Evolutionary conservation across 805 yeast species (phyloP).

Genomic region (Lipomyces oligophaga): DNA sequence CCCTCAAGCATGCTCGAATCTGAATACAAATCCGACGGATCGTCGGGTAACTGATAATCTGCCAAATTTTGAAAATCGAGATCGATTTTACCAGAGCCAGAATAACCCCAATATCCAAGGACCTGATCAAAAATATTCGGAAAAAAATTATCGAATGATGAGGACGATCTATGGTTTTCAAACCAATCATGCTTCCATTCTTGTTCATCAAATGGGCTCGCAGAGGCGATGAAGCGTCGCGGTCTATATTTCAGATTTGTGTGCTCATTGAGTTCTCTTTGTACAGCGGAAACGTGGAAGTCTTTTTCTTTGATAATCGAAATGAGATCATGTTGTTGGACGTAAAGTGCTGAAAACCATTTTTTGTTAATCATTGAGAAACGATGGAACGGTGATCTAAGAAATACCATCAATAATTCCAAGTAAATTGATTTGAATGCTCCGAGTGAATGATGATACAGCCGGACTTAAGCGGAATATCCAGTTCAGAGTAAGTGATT

Average conservation of each 20-base stretch:
- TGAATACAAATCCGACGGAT: too few relatives aligned
- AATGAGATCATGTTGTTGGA: slow-evolving; percentile 7
- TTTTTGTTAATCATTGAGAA: too few relatives aligned
- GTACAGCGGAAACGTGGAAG: slow-evolving; percentile 8
- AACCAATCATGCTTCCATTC: slow-evolving; percentile 10
- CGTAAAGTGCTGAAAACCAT: not conserved
- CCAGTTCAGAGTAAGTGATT: slow-evolving; percentile 12
- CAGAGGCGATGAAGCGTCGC: slow-evolving; percentile 4
- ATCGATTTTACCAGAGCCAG: too few relatives aligned
- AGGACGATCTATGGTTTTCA: too few relatives aligned
- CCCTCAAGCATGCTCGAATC: too few relatives aligned
- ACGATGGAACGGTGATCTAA: not conserved
- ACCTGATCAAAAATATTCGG: too few relatives aligned
- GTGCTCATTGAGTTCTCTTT: slow-evolving; percentile 5
- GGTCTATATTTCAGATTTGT: slow-evolving; percentile 9
- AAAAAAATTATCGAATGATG: too few relatives aligned
- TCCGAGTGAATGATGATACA: not conserved
- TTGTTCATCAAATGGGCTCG: slow-evolving; percentile 2
- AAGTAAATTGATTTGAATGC: too few relatives aligned
- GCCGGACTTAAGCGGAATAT: slow-evolving; percentile 5
- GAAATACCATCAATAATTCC: slow-evolving; percentile 15
- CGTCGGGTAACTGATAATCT: too few relatives aligned
- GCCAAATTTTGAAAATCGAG: too few relatives aligned
- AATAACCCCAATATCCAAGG: too few relatives aligned
- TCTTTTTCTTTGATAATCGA: slow-evolving; percentile 10